Conservation (phyloP, 176 grass and related monocot species). For the Triticum dicoccoides region DNA sequence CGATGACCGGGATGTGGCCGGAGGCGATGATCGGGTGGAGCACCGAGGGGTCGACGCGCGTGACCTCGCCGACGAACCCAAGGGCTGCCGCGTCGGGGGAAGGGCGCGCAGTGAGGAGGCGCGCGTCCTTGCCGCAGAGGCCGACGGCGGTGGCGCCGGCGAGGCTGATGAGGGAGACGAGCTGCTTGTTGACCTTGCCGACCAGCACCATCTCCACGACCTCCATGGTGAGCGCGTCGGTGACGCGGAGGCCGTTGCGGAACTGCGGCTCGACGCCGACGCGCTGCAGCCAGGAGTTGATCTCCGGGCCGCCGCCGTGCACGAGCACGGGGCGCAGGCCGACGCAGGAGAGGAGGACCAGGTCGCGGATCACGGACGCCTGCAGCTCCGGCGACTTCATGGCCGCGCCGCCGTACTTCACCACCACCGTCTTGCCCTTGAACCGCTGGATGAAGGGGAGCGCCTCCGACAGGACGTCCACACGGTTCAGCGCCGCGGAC, state of each 20-base stretch:
- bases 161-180: conserved; percentile 77
- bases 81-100: conserved; percentile 49
- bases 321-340: conserved; percentile 73
- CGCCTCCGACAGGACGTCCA: conserved; percentile 78
- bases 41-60: conserved; percentile 60
- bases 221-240: conserved; percentile 75
- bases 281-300: conserved; percentile 65
- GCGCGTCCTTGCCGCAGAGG: conserved; percentile 72
- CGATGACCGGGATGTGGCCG: conserved; percentile 85
- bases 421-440: conserved; percentile 80
- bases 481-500: conserved; percentile 47
- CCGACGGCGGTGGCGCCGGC: conserved; percentile 69
- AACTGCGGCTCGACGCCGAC: conserved; percentile 63
- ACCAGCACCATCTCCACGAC: conserved; percentile 86
- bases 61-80: conserved; percentile 74
- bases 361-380: conserved; percentile 68
- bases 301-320: conserved; percentile 75
- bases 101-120: conserved; percentile 64
- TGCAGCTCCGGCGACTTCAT: conserved; percentile 74
- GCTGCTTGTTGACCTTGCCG: conserved; percentile 84
- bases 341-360: conserved; percentile 81
- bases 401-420: conserved; percentile 80
- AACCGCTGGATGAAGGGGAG: conserved; percentile 90
- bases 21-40: conserved; percentile 52
- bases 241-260: conserved; percentile 70